Evolutionary conservation across 768 basidiomycete species (phyloP).

Genomic region (Termitomyces sp.): DNA sequence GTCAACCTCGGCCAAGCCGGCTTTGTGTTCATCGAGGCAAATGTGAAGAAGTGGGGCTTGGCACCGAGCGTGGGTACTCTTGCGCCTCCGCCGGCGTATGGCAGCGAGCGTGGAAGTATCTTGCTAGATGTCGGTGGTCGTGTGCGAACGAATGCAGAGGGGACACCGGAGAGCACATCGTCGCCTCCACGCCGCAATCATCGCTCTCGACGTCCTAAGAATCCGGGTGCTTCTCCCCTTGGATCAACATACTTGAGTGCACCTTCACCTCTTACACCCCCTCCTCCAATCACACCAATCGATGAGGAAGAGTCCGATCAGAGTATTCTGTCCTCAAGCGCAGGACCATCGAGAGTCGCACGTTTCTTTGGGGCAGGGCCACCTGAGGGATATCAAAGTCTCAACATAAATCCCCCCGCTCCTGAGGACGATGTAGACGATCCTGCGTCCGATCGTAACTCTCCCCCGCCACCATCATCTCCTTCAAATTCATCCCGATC

Average conservation of each 20-base stretch:
- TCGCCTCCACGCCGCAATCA: conserved; percentile 58
- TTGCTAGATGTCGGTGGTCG: conserved; percentile 87
- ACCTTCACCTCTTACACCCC: conserved; percentile 43
- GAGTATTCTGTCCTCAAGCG: conserved; percentile 17
- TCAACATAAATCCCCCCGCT: conserved; percentile 13
- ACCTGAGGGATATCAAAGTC: conserved; percentile 29
- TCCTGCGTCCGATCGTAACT: conserved; percentile 8
- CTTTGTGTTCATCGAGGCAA: conserved; percentile 99
- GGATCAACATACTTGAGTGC: conserved; percentile 46
- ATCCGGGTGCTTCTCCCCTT: conserved; percentile 46
- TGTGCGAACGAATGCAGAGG: conserved; percentile 33
- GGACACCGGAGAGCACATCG: conserved; percentile 38
- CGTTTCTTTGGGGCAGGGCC: conserved; percentile 12
- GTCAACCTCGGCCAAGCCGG: conserved; percentile 97
- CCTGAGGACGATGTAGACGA: conserved; percentile 24
- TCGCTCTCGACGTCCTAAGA: conserved; percentile 54
- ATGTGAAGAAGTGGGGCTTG: conserved; percentile 99
- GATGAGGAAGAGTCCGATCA: conserved; percentile 55
- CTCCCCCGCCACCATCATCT: conserved; percentile 19
- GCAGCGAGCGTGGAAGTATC: conserved; percentile 94
- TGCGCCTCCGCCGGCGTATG: conserved; percentile 97
- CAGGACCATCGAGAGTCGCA: conserved; percentile 46
- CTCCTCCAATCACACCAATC: conserved; percentile 76
- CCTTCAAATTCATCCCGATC: conserved; percentile 53
- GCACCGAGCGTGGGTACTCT: conserved; percentile 97